Evolutionary conservation across 352 stramenopile genomes (phyloP).

Genomic region (Phytophthora vignae): DNA sequence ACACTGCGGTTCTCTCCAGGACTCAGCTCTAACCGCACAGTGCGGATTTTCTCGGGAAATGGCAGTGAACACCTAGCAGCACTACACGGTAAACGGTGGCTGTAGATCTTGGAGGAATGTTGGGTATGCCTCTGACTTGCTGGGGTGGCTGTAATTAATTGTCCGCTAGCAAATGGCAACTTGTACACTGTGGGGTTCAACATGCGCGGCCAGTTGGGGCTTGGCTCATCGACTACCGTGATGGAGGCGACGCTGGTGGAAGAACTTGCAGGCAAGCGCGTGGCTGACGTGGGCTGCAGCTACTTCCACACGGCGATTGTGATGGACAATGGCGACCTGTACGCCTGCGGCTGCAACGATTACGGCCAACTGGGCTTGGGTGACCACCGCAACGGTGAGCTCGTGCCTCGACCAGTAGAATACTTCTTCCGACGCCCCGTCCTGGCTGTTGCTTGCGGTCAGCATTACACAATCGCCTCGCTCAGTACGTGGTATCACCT

Average conservation of each 20-base stretch:
- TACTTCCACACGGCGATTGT: constrained; percentile 94
- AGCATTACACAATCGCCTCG: constrained; percentile 89
- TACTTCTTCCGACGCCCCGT: constrained; percentile 60
- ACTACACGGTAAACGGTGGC: constrained; percentile 59
- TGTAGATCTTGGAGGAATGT: neutral
- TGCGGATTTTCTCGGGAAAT: constrained; percentile 90
- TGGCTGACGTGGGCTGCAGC: constrained; percentile 88
- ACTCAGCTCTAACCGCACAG: constrained; percentile 68
- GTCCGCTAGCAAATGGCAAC: constrained; percentile 63
- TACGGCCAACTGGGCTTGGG: constrained; percentile 90
- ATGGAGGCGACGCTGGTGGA: constrained; percentile 62
- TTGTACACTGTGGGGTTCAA: constrained; percentile 95
- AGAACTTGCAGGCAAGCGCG: constrained; percentile 53
- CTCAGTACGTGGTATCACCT: constrained; percentile 44
- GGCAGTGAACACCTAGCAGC: constrained; percentile 93
- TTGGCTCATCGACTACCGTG: constrained; percentile 75
- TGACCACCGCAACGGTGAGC: constrained; percentile 70
- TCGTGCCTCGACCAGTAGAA: constrained; percentile 64
- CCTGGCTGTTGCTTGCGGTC: constrained; percentile 85
- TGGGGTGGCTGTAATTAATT: neutral
- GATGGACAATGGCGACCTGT: constrained; percentile 82
- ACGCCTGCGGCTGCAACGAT: constrained; percentile 92
- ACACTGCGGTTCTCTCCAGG: constrained; percentile 54
- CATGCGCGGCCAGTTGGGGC: constrained; percentile 89
- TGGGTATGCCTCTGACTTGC: neutral